These are phyloP conservation scores for Neurospora cerealis DNA, from an alignment of 495 filamentous ascomycete genomes.

Conservation along the genomic window DNA sequence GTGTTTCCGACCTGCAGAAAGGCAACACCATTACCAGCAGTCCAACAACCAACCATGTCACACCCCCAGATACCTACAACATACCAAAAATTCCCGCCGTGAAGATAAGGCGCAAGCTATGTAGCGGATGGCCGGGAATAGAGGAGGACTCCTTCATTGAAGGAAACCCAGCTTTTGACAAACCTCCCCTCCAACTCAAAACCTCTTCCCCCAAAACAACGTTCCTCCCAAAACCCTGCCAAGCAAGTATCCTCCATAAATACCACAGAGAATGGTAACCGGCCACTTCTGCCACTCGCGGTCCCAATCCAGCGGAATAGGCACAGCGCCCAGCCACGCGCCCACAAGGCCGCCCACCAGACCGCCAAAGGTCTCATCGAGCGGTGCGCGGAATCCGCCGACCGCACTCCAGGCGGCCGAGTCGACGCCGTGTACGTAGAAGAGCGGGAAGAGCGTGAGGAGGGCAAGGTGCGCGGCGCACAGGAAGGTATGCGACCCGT, in stretches of 20 bases:
- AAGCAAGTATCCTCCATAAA: conserved; percentile 30
- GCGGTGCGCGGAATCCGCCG: conserved; percentile 38
- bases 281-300: conserved; percentile 98
- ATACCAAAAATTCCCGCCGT: background rate
- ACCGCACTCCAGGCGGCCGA: conserved; percentile 63
- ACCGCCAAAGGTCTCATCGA: conserved; percentile 63
- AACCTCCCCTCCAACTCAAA: conserved; percentile 8
- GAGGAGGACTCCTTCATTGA: background rate
- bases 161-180: background rate
- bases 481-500: conserved; percentile 66
- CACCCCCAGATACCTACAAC: background rate
- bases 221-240: conserved; percentile 31
- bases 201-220: conserved; percentile 28
- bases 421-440: conserved; percentile 81
- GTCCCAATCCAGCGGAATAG: conserved; percentile 92
- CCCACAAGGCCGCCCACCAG: conserved; percentile 52
- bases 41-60: background rate
- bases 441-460: conserved; percentile 60
- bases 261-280: conserved; percentile 58
- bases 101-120: background rate
- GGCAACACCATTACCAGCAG: background rate
- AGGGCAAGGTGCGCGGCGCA: conserved; percentile 73
- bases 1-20: conserved; percentile 6
- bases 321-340: conserved; percentile 72
- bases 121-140: background rate